Percentiles rank a stretch among this genome's conserved stretches.
Conservation (phyloP, 169 alveolate genomes). For the Babesia ovis region DNA sequence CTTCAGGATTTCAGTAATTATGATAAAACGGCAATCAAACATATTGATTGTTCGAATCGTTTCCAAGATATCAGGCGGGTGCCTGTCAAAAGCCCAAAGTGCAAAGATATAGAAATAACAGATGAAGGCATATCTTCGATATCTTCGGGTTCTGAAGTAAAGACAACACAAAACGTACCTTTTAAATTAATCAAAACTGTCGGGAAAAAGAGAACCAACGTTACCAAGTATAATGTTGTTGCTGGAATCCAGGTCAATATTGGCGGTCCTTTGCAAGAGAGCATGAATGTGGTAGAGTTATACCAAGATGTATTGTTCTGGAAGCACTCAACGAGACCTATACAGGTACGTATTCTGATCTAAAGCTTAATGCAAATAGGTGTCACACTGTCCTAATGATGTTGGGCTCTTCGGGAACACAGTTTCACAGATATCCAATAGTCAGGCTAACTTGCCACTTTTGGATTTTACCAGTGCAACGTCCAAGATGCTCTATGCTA, state of each 20-base stretch:
- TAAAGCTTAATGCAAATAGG: constrained; percentile 1
- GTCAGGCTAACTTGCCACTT: constrained; percentile 59
- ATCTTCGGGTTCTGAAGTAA: not conserved
- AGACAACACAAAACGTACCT: not conserved
- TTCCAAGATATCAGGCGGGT: not conserved
- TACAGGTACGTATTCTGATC: constrained; percentile 53
- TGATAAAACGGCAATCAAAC: not conserved
- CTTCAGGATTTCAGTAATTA: constrained; percentile 16
- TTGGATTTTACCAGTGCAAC: constrained; percentile 33
- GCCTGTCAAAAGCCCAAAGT: constrained; percentile 1
- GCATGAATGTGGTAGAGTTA: constrained; percentile 46
- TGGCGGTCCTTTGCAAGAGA: constrained; percentile 63
- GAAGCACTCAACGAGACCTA: constrained; percentile 55
- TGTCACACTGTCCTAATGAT: constrained; percentile 25
- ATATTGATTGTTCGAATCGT: not conserved
- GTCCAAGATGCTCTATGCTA: constrained; percentile 63
- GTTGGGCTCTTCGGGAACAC: constrained; percentile 33
- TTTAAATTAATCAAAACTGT: constrained; percentile 16
- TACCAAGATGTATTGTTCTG: constrained; percentile 66
- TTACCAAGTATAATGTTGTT: constrained; percentile 53
- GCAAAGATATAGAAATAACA: not conserved
- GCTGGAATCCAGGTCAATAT: constrained; percentile 55
- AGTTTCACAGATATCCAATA: constrained; percentile 66
- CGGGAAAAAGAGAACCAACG: constrained; percentile 20
- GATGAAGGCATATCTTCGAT: constrained; percentile 10